Evolutionary conservation across 1,139 yeast genomes (phyloP), one percentile per base, ranked within the genome.

Genomic region (Trichomonascaceae sp.): DNA sequence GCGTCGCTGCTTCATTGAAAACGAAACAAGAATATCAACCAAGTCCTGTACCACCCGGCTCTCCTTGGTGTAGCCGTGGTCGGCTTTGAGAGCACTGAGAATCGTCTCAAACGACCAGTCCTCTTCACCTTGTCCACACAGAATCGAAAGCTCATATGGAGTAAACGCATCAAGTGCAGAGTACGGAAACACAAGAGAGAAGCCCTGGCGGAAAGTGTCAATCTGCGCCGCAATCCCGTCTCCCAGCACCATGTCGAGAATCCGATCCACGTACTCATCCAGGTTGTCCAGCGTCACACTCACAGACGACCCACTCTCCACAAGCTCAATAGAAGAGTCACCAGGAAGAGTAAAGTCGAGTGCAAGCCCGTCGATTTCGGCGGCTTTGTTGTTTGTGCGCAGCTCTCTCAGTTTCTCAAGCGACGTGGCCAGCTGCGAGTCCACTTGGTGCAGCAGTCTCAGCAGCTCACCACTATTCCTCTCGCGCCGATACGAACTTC

Each of bases 41-140:
- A 89, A 59, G 39, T 70, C 65, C 40, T 65, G 67, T 8, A 89
- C 71, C 0, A 78, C 66, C 13, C 59, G 59, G 2, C 93, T 80
- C 25, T 79, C 92, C 50, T 71, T 69, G 5, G 71, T 70, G 48
- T 79, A 89, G 1, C 98, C 98, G 55, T 89, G 98, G 48, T 87
- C 93, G 0, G 97, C 95, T 45, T 72, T 73, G 16, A 89, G 62
- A 0, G 76, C 65, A 2, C 71, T 64, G 6, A 62, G 49, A 30
- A 89, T 59, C 0, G 92, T 52, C 17, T 46, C 54, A 31, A 51
- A 52, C 0, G 89, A 71, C 97, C 98, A 89, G 50, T 89, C 97
- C 49, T 85, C 97, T 34, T 76, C 76, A 1, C 74, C 72, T 40
- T 71, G 74, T 6, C 92, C 89, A 47, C 82, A 74, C 34, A 89